Evolutionary conservation across 148 eudicot species (phyloP).

Genomic region (Rhododendron vialii): DNA sequence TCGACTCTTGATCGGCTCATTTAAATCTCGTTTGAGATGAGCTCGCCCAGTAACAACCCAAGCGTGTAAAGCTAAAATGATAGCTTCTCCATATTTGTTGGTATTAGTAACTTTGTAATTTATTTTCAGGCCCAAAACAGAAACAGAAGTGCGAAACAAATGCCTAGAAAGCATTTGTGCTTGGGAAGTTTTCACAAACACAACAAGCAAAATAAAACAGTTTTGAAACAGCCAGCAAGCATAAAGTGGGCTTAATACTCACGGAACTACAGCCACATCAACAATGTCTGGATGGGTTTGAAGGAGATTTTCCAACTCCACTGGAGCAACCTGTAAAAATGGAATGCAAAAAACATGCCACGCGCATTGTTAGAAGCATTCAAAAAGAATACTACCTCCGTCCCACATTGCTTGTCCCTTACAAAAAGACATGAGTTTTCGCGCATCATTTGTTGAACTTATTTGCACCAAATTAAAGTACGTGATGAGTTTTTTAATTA

Average conservation of each 20-base stretch:
- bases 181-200: background rate
- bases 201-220: background rate
- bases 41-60: background rate
- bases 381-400: background rate
- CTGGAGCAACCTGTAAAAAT: constrained; percentile 12
- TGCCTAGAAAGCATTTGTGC: background rate
- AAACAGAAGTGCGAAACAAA: background rate
- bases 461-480: no score
- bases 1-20: background rate
- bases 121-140: background rate
- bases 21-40: background rate
- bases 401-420: no score
- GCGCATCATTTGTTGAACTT: no score
- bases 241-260: background rate
- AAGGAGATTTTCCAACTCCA: constrained; percentile 15
- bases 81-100: background rate
- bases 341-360: background rate
- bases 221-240: background rate
- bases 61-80: background rate
- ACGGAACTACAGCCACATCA: constrained; percentile 11
- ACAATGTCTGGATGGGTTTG: constrained; percentile 7
- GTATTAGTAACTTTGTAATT: background rate
- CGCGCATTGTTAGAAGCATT: background rate
- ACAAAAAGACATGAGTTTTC: no score
- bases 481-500: no score